Percentiles rank a stretch among this genome's conserved stretches.
These are phyloP conservation scores for Tricholoma bakamatsutake DNA, from an alignment of 768 basidiomycete genomes.

Conservation along the genomic window DNA sequence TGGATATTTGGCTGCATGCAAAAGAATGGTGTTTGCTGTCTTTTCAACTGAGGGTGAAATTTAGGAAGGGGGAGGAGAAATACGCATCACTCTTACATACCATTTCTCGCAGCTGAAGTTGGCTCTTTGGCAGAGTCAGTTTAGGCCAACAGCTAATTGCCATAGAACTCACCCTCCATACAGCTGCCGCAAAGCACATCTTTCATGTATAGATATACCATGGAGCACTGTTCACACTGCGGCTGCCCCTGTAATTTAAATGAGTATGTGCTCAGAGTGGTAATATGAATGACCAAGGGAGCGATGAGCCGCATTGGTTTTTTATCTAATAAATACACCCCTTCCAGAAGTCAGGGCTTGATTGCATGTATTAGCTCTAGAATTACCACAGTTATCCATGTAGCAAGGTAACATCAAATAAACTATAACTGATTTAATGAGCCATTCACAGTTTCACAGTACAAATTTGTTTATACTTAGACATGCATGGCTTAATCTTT, in stretches of 20 bases:
- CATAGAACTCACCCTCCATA: not conserved
- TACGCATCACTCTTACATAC: not conserved
- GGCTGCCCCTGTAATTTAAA: not conserved
- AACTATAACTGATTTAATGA: too few relatives aligned
- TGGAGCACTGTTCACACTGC: not conserved
- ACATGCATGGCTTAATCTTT: too few relatives aligned
- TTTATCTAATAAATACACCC: too few relatives aligned
- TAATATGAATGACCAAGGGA: too few relatives aligned
- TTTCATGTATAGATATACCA: not conserved
- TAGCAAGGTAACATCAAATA: too few relatives aligned
- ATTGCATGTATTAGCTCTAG: too few relatives aligned
- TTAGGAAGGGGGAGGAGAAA: not conserved
- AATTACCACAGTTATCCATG: too few relatives aligned
- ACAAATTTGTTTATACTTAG: too few relatives aligned
- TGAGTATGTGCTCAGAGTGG: too few relatives aligned
- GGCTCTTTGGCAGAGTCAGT: not conserved
- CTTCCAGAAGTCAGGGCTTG: too few relatives aligned
- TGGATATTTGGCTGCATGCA: slow-evolving; percentile 1
- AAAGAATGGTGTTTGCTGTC: not conserved
- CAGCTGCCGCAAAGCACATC: not conserved
- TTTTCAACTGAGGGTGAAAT: not conserved
- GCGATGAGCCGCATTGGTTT: too few relatives aligned
- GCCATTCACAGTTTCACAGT: too few relatives aligned
- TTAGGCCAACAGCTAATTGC: not conserved
- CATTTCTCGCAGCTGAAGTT: not conserved